phyloP scores from a whole-genome alignment of 2,329 filamentous ascomycete species.

The Triangularia verruculosa region DNA sequence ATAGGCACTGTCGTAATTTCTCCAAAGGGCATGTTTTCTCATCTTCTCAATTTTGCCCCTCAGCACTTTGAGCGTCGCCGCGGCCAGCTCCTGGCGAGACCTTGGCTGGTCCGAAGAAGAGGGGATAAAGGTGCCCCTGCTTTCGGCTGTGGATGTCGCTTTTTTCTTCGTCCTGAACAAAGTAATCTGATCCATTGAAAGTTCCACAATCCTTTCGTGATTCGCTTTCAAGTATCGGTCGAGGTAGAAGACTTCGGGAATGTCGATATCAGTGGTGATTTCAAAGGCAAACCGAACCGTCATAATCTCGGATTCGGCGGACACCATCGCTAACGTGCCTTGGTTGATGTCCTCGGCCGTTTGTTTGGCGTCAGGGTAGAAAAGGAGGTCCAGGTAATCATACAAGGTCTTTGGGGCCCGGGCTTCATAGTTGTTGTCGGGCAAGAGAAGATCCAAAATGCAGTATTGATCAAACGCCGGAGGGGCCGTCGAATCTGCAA shows the following conservation, averaged over 20 bases:
- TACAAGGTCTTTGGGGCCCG: conserved; percentile 21
- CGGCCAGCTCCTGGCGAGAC: conserved; percentile 19
- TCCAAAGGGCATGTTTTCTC: conserved; percentile 22
- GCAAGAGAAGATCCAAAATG: conserved; percentile 15
- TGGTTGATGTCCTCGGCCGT: conserved; percentile 14
- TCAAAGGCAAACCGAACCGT: conserved; percentile 23
- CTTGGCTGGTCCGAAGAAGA: conserved; percentile 2
- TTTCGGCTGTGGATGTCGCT: not conserved
- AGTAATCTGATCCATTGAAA: conserved; percentile 18
- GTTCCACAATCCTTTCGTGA: conserved; percentile 13
- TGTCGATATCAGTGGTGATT: conserved; percentile 22
- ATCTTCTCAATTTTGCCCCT: conserved; percentile 18
- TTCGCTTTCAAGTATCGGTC: conserved; percentile 25
- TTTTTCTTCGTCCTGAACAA: not conserved
- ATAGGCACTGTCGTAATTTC: conserved; percentile 15
- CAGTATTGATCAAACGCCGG: conserved; percentile 14
- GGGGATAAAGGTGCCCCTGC: not conserved
- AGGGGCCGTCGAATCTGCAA: not conserved
- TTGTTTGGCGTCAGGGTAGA: conserved; percentile 20
- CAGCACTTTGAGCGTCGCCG: conserved; percentile 15
- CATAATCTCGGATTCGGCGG: conserved; percentile 23
- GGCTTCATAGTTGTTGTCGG: not conserved
- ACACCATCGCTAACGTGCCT: conserved; percentile 21
- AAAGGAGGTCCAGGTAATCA: conserved; percentile 22
- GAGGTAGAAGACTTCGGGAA: conserved; percentile 28